Evolutionary conservation across 2,329 filamentous ascomycete genomes (phyloP).

Genomic region (Botryosphaeria agaves): DNA sequence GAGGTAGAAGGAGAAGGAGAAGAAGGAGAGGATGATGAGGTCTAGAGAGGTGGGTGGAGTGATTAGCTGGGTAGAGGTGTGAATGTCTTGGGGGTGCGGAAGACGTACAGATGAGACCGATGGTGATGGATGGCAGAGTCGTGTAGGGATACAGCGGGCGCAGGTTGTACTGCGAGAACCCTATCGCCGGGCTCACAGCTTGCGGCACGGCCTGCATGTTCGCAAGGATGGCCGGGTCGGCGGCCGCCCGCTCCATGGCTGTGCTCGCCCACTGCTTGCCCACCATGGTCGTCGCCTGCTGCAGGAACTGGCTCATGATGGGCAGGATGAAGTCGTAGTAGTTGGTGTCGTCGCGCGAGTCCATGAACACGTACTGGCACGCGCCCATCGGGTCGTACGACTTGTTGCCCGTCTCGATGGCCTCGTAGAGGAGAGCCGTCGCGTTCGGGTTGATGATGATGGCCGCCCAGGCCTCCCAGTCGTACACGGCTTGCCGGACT

Average conservation of each 20-base stretch:
- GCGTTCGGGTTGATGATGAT: conserved; percentile 47
- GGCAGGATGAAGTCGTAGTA: conserved; percentile 36
- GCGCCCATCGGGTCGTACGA: conserved; percentile 43
- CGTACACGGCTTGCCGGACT: conserved; percentile 41
- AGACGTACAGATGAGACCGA: conserved; percentile 38
- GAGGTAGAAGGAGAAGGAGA: conserved; percentile 47
- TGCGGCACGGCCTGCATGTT: conserved; percentile 33
- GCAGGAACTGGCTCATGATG: conserved; percentile 29
- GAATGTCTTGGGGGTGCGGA: background rate
- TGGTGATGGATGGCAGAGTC: conserved; percentile 39
- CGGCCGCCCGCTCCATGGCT: conserved; percentile 25
- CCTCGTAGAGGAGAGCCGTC: conserved; percentile 36
- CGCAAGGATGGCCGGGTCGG: conserved; percentile 17
- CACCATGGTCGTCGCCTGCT: conserved; percentile 29
- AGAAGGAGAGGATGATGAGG: conserved; percentile 50
- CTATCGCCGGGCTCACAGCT: conserved; percentile 37
- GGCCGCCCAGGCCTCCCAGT: conserved; percentile 41
- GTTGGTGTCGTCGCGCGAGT: conserved; percentile 39
- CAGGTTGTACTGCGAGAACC: conserved; percentile 38
- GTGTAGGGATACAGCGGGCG: conserved; percentile 39
- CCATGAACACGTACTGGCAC: conserved; percentile 37
- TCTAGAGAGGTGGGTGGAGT: conserved; percentile 11
- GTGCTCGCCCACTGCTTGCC: conserved; percentile 26
- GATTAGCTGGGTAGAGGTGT: background rate
- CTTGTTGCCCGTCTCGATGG: conserved; percentile 35